Conservation (phyloP, 2,329 filamentous ascomycete genomes). For the Pyrenophora seminiperda region DNA sequence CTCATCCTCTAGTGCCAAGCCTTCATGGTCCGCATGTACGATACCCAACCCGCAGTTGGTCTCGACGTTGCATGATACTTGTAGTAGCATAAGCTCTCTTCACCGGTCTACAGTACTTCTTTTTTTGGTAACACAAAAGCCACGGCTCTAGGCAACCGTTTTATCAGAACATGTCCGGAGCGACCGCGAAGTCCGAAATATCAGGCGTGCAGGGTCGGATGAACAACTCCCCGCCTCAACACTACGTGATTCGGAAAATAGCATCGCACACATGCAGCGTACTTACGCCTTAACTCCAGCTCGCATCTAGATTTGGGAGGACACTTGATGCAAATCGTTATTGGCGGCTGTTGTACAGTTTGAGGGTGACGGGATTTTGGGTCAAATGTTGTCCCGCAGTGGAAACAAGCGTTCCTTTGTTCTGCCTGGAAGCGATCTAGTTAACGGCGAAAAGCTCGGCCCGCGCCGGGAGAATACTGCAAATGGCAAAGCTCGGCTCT, state of each 20-base stretch:
- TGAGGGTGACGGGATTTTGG: not conserved
- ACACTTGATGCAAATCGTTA: not conserved
- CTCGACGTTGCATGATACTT: no score
- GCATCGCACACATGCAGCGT: not conserved
- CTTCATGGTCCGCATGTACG: no score
- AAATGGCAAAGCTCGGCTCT: no score
- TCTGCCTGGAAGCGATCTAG: not conserved
- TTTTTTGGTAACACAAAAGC: not conserved
- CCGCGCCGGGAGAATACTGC: no score
- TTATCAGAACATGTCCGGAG: not conserved
- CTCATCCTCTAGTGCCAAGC: no score
- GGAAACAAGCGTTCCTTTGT: not conserved
- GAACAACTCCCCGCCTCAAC: constrained; percentile 6
- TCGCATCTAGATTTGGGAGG: not conserved
- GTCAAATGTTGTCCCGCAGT: constrained; percentile 3
- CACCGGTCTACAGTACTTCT: no score
- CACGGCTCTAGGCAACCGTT: not conserved
- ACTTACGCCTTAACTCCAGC: not conserved
- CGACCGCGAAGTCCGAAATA: not conserved
- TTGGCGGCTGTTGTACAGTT: not conserved
- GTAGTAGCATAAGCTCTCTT: no score
- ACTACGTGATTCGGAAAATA: not conserved
- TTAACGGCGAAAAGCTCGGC: no score
- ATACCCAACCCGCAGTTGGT: no score
- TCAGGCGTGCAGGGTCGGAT: not conserved